Percentiles rank a stretch among this genome's conserved stretches.
phyloP scores from a whole-genome alignment of 176 grass and related monocot genomes.

The Eragrostis nindensis region DNA sequence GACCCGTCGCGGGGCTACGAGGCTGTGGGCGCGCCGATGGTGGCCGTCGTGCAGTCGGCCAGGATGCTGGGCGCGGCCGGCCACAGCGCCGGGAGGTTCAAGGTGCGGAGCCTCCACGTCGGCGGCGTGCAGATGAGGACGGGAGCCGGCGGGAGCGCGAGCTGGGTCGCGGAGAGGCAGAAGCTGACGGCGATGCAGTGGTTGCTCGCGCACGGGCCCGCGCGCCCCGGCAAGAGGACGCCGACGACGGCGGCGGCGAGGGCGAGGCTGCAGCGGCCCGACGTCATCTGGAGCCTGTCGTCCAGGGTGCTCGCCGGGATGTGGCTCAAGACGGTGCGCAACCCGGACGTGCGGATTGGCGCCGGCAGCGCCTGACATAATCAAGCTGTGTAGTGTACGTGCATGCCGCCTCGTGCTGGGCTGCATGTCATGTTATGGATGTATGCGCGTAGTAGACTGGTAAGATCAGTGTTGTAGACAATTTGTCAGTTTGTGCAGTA shows the following conservation, averaged over 20 bases:
- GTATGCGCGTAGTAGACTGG: too few relatives aligned
- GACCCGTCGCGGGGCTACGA: constrained; percentile 76
- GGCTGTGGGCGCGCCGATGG: constrained; percentile 84
- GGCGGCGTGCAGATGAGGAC: constrained; percentile 68
- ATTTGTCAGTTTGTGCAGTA: background rate
- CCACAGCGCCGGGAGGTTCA: constrained; percentile 50
- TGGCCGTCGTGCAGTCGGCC: constrained; percentile 64
- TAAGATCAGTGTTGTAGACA: background rate
- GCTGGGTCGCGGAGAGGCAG: constrained; percentile 70
- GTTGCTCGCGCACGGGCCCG: constrained; percentile 57
- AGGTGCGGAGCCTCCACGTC: constrained; percentile 77
- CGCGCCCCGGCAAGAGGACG: constrained; percentile 47
- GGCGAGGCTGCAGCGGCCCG: constrained; percentile 41
- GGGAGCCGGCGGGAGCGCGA: constrained; percentile 34
- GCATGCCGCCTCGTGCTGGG: background rate
- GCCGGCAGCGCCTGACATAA: background rate
- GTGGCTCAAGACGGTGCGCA: constrained; percentile 87
- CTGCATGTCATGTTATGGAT: background rate
- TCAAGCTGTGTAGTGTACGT: too few relatives aligned
- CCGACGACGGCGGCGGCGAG: constrained; percentile 24
- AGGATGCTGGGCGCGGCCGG: constrained; percentile 40
- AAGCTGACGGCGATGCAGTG: constrained; percentile 88
- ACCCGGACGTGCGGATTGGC: constrained; percentile 72
- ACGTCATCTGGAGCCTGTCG: constrained; percentile 85
- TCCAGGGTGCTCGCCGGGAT: constrained; percentile 77